Evolutionary conservation across 2,329 filamentous ascomycete genomes (phyloP).

Genomic region (Colletotrichum godetiae): DNA sequence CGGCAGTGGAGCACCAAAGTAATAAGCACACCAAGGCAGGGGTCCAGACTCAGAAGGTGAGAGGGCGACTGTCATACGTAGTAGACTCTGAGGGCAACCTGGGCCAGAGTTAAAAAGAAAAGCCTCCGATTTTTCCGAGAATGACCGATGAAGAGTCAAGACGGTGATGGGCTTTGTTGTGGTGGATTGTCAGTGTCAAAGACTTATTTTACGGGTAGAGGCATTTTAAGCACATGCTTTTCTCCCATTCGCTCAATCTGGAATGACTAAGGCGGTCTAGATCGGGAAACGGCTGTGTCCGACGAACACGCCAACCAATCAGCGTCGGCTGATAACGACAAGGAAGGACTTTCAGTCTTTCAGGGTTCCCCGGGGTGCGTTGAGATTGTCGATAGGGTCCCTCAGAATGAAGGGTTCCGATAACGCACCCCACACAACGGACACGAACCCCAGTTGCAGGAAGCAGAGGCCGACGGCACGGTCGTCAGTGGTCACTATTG

Average conservation of each 20-base stretch:
- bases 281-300: conserved; percentile 33
- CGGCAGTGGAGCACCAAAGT: background rate
- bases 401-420: conserved; percentile 8
- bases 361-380: conserved; percentile 22
- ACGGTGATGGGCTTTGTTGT: background rate
- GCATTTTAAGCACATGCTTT: background rate
- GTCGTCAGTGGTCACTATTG: background rate
- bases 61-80: background rate
- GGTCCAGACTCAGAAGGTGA: background rate
- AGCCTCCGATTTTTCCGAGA: conserved; percentile 7
- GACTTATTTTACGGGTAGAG: background rate
- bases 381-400: background rate
- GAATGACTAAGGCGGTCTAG: conserved; percentile 8
- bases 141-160: conserved; percentile 12
- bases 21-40: background rate
- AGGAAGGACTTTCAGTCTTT: conserved; percentile 11
- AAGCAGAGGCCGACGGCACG: background rate
- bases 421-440: conserved; percentile 26
- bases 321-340: conserved; percentile 27
- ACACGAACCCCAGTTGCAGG: background rate
- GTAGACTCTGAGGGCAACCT: no score
- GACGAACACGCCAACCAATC: conserved; percentile 18
- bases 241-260: background rate
- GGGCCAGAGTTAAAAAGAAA: no score
- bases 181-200: background rate